These are phyloP conservation scores for Aspergillus cristatus DNA, from an alignment of 495 filamentous ascomycete genomes.

Conservation along the genomic window DNA sequence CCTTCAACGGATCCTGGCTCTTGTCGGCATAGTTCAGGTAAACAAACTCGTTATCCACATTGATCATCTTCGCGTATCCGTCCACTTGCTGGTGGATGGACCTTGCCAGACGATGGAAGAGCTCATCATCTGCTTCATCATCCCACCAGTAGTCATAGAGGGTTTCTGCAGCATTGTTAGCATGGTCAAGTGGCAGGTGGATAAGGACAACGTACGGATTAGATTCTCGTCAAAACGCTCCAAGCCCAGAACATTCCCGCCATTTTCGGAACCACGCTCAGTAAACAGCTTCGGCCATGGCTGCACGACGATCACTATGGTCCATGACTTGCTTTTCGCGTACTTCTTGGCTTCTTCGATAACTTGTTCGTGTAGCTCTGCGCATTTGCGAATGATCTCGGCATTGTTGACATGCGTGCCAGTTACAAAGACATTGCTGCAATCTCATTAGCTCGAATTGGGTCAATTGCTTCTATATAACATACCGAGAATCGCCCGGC, in stretches of 20 bases:
- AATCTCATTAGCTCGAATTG: neutral
- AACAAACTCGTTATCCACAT: constrained; percentile 14
- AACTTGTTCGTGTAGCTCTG: constrained; percentile 10
- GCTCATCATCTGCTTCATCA: constrained; percentile 8
- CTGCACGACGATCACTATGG: constrained; percentile 13
- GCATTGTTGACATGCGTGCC: constrained; percentile 10
- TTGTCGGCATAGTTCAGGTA: constrained; percentile 30
- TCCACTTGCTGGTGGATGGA: constrained; percentile 9
- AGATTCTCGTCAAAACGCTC: constrained; percentile 16
- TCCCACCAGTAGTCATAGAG: constrained; percentile 17
- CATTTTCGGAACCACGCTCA: constrained; percentile 5
- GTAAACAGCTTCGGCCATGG: constrained; percentile 14
- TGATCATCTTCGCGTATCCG: constrained; percentile 14
- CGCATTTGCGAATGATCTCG: constrained; percentile 7
- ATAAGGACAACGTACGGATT: constrained; percentile 8
- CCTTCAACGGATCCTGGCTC: constrained; percentile 33
- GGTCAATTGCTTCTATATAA: neutral
- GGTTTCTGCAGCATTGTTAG: constrained; percentile 6
- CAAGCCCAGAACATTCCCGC: constrained; percentile 18
- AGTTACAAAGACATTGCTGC: constrained; percentile 13
- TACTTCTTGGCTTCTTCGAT: constrained; percentile 10
- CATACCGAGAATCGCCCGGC: constrained; percentile 11
- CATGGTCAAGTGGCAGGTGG: neutral
- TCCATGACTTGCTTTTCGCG: constrained; percentile 6
- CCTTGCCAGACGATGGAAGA: constrained; percentile 11